phyloP scores from a whole-genome alignment of 139 green algal genomes.

The Picochlorum sp. region DNA sequence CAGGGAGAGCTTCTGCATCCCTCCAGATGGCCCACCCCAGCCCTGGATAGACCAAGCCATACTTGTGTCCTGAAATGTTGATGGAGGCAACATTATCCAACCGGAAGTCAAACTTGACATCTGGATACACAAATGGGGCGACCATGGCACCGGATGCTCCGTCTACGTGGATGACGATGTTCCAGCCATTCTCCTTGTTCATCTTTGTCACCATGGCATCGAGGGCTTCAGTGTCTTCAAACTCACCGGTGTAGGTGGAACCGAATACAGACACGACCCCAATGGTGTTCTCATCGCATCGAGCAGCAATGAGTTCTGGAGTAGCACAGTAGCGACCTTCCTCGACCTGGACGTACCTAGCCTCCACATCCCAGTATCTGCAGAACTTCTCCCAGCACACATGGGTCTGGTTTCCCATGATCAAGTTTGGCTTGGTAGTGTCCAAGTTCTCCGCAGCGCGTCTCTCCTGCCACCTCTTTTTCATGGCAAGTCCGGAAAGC shows the following conservation, averaged over 20 bases:
- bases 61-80: slow-evolving; percentile 56
- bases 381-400: slow-evolving; percentile 38
- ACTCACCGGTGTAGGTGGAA: slow-evolving; percentile 61
- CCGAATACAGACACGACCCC: slow-evolving; percentile 53
- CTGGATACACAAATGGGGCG: slow-evolving; percentile 59
- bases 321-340: slow-evolving; percentile 26
- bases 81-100: slow-evolving; percentile 57
- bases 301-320: slow-evolving; percentile 19
- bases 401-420: slow-evolving; percentile 44
- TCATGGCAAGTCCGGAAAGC: slow-evolving; percentile 55
- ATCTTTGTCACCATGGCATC: slow-evolving; percentile 28
- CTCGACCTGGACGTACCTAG: slow-evolving; percentile 19
- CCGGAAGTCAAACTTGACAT: slow-evolving; percentile 63
- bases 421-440: slow-evolving; percentile 51
- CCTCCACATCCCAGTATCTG: slow-evolving; percentile 63
- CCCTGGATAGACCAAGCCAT: slow-evolving; percentile 58
- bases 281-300: slow-evolving; percentile 65
- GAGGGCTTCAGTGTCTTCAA: slow-evolving; percentile 49
- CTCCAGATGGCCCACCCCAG: slow-evolving; percentile 59
- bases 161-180: slow-evolving; percentile 63
- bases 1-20: slow-evolving; percentile 20
- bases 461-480: slow-evolving; percentile 47
- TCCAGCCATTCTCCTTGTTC: slow-evolving; percentile 38
- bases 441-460: slow-evolving; percentile 26
- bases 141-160: slow-evolving; percentile 57